phyloP scores from a whole-genome alignment of 1,139 yeast genomes.

The Kodamaea alishanica region DNA sequence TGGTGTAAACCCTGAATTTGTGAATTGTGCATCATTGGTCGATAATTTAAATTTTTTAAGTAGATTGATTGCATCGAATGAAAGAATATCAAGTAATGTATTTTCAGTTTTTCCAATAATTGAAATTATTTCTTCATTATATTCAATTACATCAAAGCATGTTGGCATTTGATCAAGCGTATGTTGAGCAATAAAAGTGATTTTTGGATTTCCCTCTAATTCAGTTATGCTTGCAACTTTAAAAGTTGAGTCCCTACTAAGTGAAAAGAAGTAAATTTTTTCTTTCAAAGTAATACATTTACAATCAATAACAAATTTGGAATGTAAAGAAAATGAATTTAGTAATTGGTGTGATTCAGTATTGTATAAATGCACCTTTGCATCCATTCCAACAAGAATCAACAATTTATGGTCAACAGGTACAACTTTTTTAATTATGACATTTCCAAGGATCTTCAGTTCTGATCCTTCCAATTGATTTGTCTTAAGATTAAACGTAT shows the following conservation, averaged over 20 bases:
- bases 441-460: conserved; percentile 18
- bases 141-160: conserved; percentile 38
- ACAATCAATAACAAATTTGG: conserved; percentile 32
- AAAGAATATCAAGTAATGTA: conserved; percentile 49
- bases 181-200: conserved; percentile 2
- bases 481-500: conserved; percentile 17
- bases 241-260: conserved; percentile 56
- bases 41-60: conserved; percentile 46
- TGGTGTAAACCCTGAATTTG: conserved; percentile 65
- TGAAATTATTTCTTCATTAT: conserved; percentile 31
- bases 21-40: conserved; percentile 70
- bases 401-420: conserved; percentile 13
- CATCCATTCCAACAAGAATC: conserved; percentile 41
- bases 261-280: conserved; percentile 43
- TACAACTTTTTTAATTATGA: conserved; percentile 35
- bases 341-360: conserved; percentile 6
- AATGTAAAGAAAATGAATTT: conserved; percentile 24
- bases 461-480: conserved; percentile 12
- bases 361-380: conserved; percentile 23
- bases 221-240: conserved; percentile 35
- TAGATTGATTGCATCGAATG: conserved; percentile 5
- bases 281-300: conserved; percentile 16
- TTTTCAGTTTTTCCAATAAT: conserved; percentile 59
- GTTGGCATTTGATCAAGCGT: conserved; percentile 19
- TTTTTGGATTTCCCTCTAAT: conserved; percentile 16